A percentile compares a stretch with the other conserved stretches of the same genome.
Conservation (phyloP, 176 grass and related monocot species). For the Eremochloa ophiuroides region DNA sequence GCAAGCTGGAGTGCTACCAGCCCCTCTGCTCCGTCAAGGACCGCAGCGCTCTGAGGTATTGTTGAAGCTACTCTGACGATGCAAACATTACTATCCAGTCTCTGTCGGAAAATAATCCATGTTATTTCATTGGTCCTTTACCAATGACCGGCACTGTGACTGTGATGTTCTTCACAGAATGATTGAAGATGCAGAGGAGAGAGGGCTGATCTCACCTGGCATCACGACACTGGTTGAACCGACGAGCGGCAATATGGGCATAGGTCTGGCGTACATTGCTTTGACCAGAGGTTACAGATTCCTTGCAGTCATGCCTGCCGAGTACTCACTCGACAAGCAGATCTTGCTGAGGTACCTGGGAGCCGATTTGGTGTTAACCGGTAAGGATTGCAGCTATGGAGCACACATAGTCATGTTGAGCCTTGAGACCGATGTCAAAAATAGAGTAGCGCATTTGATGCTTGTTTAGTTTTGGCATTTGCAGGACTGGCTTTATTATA, state of each 20-base stretch:
- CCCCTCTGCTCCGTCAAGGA: constrained; percentile 82
- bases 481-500: background rate
- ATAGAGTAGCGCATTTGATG: background rate
- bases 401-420: background rate
- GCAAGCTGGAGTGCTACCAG: constrained; percentile 70
- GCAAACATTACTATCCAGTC: background rate
- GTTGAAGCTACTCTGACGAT: background rate
- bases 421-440: background rate
- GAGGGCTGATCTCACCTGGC: constrained; percentile 63
- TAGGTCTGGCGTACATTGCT: constrained; percentile 44
- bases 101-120: background rate
- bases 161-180: constrained; percentile 35
- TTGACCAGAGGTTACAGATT: constrained; percentile 67
- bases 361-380: constrained; percentile 59
- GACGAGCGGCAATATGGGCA: constrained; percentile 82
- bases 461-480: background rate
- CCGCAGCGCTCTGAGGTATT: constrained; percentile 52
- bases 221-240: constrained; percentile 56
- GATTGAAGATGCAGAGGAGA: constrained; percentile 93
- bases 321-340: constrained; percentile 75
- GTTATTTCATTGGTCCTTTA: background rate
- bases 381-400: constrained; percentile 9
- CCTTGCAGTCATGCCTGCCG: constrained; percentile 60
- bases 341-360: constrained; percentile 70
- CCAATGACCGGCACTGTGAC: background rate